phyloP scores from a whole-genome alignment of 805 yeast species.

The Wickerhamiella alocasiicola region DNA sequence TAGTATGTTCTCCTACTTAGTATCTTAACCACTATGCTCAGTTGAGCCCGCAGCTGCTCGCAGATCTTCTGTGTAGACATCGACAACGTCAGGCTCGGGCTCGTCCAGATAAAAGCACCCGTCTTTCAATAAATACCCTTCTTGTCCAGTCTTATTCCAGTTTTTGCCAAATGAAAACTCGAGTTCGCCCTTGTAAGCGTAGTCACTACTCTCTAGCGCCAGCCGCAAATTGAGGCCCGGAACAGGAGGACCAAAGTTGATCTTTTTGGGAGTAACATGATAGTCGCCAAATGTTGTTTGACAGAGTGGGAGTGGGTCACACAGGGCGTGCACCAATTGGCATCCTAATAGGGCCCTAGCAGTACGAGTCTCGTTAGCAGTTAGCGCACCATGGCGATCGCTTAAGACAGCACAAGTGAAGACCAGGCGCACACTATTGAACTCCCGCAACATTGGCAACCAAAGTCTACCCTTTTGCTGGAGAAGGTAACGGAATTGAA shows the following conservation, averaged over 20 bases:
- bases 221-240: slow-evolving; percentile 10
- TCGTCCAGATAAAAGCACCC: slow-evolving; percentile 10
- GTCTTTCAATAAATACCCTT: slow-evolving; percentile 7
- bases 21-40: too few relatives aligned
- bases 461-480: slow-evolving; percentile 23
- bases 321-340: slow-evolving; percentile 26
- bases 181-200: slow-evolving; percentile 6
- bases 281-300: slow-evolving; percentile 28
- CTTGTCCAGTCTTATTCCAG: neutral
- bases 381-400: slow-evolving; percentile 14
- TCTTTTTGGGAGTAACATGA: slow-evolving; percentile 9
- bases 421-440: slow-evolving; percentile 23
- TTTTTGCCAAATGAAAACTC: neutral
- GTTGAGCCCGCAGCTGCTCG: too few relatives aligned
- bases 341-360: slow-evolving; percentile 28
- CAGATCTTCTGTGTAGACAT: slow-evolving; percentile 7
- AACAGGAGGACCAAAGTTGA: slow-evolving; percentile 9
- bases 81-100: slow-evolving; percentile 6
- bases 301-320: slow-evolving; percentile 25
- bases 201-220: neutral
- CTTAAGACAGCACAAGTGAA: slow-evolving; percentile 21
- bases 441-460: slow-evolving; percentile 18
- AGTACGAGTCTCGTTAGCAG: slow-evolving; percentile 19
- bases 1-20: too few relatives aligned
- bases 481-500: slow-evolving; percentile 14